These are phyloP conservation scores for Dorcoceras hygrometricum DNA, from an alignment of 257 asterid genomes.

Conservation along the genomic window DNA sequence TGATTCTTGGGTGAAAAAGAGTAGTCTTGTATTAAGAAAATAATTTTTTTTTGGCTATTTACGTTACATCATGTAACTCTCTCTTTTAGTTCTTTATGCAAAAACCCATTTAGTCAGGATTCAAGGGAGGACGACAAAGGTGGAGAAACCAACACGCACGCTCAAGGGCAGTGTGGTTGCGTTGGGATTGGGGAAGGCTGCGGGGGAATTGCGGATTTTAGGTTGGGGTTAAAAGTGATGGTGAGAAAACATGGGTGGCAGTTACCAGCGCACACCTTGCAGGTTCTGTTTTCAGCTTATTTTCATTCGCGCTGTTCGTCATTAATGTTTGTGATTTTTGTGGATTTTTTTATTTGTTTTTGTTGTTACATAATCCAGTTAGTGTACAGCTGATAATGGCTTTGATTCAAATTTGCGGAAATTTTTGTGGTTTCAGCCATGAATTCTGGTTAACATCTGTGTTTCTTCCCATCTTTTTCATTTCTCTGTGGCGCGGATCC, in stretches of 20 bases:
- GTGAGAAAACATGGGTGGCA: constrained; percentile 99
- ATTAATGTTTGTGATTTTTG: background rate
- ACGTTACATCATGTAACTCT: background rate
- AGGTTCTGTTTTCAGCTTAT: constrained; percentile 48
- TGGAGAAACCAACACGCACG: constrained; percentile 21
- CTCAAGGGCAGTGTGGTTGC: constrained; percentile 22
- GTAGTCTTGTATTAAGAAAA: background rate
- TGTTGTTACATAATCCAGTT: constrained; percentile 1
- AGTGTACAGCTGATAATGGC: constrained; percentile 21
- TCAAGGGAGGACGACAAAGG: constrained; percentile 16
- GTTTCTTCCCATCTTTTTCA: background rate
- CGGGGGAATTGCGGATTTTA: constrained; percentile 15
- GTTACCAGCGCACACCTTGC: constrained; percentile 93
- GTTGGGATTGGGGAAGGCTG: constrained; percentile 25
- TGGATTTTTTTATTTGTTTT: background rate
- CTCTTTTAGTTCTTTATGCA: constrained; percentile 4
- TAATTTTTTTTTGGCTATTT: too few species aligned
- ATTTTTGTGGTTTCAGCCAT: background rate
- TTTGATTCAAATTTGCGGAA: constrained; percentile 1
- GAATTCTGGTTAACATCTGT: background rate
- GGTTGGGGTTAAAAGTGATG: constrained; percentile 46
- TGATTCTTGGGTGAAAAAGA: background rate
- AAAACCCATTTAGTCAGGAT: constrained; percentile 35
- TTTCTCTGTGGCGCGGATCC: background rate
- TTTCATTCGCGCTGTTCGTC: background rate